Conservation (phyloP, 2,329 filamentous ascomycete genomes). For the Monosporascus sp. region DNA sequence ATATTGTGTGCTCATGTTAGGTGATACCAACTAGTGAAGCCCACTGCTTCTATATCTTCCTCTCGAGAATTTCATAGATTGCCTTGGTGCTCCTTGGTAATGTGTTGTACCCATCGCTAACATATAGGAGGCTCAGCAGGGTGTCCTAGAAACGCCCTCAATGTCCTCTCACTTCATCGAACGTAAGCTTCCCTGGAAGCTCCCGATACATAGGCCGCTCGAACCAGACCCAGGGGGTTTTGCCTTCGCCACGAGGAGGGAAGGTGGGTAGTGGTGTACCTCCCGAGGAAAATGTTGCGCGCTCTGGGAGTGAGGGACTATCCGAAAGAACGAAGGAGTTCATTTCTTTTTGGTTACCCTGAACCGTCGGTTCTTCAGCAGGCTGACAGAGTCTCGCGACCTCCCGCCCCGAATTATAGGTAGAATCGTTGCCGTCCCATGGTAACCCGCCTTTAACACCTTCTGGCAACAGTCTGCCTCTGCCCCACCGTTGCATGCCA, state of each 20-base stretch:
- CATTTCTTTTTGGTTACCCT: not conserved
- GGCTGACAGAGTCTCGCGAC: no score
- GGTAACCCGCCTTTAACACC: constrained; percentile 2
- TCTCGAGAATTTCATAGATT: no score
- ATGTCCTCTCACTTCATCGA: not conserved
- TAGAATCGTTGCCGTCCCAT: not conserved
- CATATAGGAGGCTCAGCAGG: no score
- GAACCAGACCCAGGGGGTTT: constrained; percentile 7
- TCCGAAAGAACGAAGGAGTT: not conserved
- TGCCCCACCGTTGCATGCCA: constrained; percentile 15
- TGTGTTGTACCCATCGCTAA: no score
- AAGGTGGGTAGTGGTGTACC: constrained; percentile 3
- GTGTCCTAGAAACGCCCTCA: no score
- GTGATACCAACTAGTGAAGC: no score
- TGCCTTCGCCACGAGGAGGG: constrained; percentile 2
- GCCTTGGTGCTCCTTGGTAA: no score
- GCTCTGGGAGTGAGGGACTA: constrained; percentile 5
- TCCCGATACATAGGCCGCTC: constrained; percentile 16
- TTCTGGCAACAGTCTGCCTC: constrained; percentile 14
- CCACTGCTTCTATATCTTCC: no score
- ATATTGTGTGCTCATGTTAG: no score
- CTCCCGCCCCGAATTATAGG: not conserved
- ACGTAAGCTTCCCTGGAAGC: constrained; percentile 1
- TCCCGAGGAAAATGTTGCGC: not conserved
- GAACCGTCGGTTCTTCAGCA: no score